Evolutionary conservation across 305 asterid species (phyloP), one percentile per base, ranked within the genome.

Genomic region (Solanum aculeatissimum): DNA sequence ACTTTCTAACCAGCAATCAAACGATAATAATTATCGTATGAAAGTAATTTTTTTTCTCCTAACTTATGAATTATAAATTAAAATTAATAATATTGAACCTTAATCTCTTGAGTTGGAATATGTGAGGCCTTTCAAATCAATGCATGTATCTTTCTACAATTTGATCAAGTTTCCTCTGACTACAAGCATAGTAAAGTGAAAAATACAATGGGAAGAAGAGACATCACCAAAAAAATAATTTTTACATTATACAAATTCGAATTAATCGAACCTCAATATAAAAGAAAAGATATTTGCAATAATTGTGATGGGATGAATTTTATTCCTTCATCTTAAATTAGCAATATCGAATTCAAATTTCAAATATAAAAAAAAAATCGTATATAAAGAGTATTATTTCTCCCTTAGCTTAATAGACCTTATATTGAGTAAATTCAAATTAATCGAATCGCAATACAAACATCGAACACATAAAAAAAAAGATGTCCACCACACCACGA

Each of bases 71-170:
- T 16, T 23, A 43, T 42, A 63, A 45, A 45, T 60, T 25, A 88
- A 88, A 70, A 83, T 85, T 54, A 86, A 85, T 25, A 83, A 91
- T 29, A 32, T 57, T 19, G 51, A 83, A 35, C 87, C 83, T 58
- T 21, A 58, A 58, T 74, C 83, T 87, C 6, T 89, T 72, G 38
- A 87, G 86, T 57, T 74, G 88, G 83, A 83, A 47, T 0, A 10
- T 68, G 25, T 18, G 75, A 68, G 35, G 23, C 81, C 81, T 47
- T 75, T 75, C 62, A 75, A 75, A 75, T 75, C 81, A 47, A 25
- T 49, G 43, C 81, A 75, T 25, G 90, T 9, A 88, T 86, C 81
- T 89, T 91, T 27, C 94, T 86, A 2, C 4, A 9, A 14, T 74
- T 25, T 74, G 60, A 74, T 74, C 62, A 74, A 74, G 62, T 74